phyloP scores from a whole-genome alignment of 768 basidiomycete species.

The Mycena pura region DNA sequence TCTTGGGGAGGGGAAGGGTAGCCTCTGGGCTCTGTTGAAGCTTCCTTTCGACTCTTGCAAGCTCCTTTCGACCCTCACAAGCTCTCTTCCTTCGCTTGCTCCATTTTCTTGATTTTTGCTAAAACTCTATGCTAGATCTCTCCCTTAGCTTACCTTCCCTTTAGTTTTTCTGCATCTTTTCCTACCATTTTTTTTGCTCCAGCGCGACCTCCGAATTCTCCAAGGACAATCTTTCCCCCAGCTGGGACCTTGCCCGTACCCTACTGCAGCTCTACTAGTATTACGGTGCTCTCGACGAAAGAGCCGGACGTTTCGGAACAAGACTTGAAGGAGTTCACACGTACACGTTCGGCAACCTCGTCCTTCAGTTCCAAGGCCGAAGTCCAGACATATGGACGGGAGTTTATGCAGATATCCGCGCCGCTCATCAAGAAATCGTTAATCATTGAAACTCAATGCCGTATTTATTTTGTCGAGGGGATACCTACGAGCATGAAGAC shows the following conservation, averaged over 20 bases:
- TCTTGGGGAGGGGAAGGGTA: too few relatives aligned
- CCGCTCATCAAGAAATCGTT: conserved; percentile 7
- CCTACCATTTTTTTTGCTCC: too few relatives aligned
- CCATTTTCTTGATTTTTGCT: too few relatives aligned
- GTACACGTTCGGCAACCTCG: conserved; percentile 1
- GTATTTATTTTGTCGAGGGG: conserved; percentile 21
- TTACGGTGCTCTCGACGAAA: background rate
- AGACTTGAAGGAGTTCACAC: conserved; percentile 12
- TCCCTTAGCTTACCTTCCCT: too few relatives aligned
- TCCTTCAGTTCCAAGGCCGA: background rate
- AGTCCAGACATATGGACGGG: conserved; percentile 14
- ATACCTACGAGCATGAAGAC: conserved; percentile 14
- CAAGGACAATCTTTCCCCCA: background rate
- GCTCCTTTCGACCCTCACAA: too few relatives aligned
- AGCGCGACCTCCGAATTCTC: conserved; percentile 1
- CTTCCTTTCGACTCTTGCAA: too few relatives aligned
- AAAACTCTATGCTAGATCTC: too few relatives aligned
- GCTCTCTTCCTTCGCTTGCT: too few relatives aligned
- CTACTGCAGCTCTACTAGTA: background rate
- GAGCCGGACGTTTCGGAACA: conserved; percentile 6
- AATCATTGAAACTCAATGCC: background rate
- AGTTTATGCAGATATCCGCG: conserved; percentile 11
- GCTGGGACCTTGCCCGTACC: background rate
- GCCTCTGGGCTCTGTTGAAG: too few relatives aligned
- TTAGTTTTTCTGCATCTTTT: too few relatives aligned